These are phyloP conservation scores for Penicillium hesseltinei DNA, from an alignment of 2,329 filamentous ascomycete species.

Conservation along the genomic window DNA sequence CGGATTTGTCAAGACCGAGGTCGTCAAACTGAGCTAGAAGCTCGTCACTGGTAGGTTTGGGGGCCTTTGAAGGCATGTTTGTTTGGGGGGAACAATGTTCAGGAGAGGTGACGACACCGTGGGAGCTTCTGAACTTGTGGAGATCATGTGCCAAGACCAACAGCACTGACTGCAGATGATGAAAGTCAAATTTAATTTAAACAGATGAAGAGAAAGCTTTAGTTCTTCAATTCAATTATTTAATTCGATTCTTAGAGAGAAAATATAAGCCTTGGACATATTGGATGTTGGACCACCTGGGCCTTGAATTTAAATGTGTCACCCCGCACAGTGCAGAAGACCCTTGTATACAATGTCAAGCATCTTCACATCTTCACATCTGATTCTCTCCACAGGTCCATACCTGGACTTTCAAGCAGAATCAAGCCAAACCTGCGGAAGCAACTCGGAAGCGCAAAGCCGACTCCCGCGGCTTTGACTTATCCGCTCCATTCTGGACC, in stretches of 20 bases:
- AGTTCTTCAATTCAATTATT: background rate
- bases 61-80: constrained; percentile 37
- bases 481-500: constrained; percentile 18
- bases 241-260: background rate
- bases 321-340: background rate
- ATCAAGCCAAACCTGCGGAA: background rate
- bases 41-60: constrained; percentile 49
- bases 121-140: constrained; percentile 23
- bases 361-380: background rate
- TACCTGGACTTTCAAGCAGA: background rate
- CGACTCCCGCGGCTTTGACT: constrained; percentile 14
- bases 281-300: background rate
- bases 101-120: constrained; percentile 29
- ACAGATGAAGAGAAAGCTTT: background rate
- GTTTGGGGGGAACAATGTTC: constrained; percentile 12
- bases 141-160: constrained; percentile 24
- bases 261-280: background rate
- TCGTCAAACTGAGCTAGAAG: constrained; percentile 52
- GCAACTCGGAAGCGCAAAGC: background rate
- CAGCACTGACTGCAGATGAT: constrained; percentile 1
- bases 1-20: constrained; percentile 40
- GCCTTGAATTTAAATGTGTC: background rate
- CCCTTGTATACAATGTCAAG: background rate
- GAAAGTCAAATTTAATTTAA: background rate
- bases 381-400: background rate